phyloP scores from a whole-genome alignment of 1,139 yeast species.

The Geotrichum klebahnii region DNA sequence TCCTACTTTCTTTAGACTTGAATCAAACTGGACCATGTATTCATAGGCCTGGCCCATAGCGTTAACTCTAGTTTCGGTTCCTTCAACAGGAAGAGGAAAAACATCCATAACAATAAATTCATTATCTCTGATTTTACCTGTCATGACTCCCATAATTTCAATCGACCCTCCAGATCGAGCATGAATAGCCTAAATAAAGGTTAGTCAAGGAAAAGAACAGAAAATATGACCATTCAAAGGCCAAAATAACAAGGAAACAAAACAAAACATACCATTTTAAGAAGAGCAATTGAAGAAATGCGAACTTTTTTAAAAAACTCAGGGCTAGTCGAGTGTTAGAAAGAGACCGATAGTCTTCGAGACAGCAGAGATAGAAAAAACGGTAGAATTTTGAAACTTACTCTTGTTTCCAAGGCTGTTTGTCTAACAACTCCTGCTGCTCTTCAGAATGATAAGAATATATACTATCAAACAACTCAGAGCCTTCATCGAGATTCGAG shows the following conservation, averaged over 20 bases:
- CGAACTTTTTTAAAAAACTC: conserved; percentile 62
- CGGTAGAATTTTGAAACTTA: conserved; percentile 20
- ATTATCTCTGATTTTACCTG: conserved; percentile 62
- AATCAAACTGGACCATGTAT: conserved; percentile 82
- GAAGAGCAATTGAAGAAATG: conserved; percentile 69
- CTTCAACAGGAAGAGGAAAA: conserved; percentile 87
- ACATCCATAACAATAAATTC: conserved; percentile 74
- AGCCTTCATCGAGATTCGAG: conserved; percentile 25
- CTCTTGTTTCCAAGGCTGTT: conserved; percentile 48
- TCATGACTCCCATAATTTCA: conserved; percentile 92
- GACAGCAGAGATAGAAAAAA: neutral
- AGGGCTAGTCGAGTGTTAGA: conserved; percentile 38
- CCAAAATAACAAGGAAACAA: neutral
- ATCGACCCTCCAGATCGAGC: conserved; percentile 84
- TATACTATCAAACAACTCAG: conserved; percentile 29
- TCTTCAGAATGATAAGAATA: conserved; percentile 34
- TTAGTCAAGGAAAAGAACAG: neutral
- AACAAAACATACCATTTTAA: conserved; percentile 51
- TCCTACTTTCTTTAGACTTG: conserved; percentile 53
- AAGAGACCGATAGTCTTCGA: too few relatives aligned
- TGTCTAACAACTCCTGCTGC: conserved; percentile 32
- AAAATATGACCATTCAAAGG: neutral
- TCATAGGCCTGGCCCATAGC: conserved; percentile 94
- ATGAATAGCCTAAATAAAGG: conserved; percentile 48
- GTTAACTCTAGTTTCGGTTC: conserved; percentile 92